A percentile compares a stretch with the other conserved stretches of the same genome.
Conservation (phyloP, 192 early-diverging fungal species). For the Linnemannia schmuckeri region DNA sequence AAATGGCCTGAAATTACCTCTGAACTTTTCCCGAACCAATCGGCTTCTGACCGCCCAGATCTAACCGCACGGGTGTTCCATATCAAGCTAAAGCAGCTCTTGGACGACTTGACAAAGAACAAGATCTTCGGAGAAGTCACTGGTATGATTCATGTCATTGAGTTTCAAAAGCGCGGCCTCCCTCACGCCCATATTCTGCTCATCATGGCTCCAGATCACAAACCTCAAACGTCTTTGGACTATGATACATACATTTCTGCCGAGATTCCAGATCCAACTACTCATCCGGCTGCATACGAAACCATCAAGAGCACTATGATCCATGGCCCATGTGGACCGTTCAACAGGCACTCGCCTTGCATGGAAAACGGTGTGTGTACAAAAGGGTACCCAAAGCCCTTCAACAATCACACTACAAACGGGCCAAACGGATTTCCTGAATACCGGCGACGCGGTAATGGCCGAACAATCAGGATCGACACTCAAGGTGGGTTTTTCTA, state of each 20-base stretch:
- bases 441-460: constrained; percentile 9
- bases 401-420: background rate
- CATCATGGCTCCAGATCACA: no score
- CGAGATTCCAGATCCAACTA: background rate
- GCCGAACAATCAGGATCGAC: background rate
- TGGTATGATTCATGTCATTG: constrained; percentile 25
- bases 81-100: constrained; percentile 29
- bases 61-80: constrained; percentile 23
- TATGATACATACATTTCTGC: constrained; percentile 22
- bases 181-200: constrained; percentile 44
- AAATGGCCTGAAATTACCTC: no score
- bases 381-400: constrained; percentile 17
- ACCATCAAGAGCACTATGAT: constrained; percentile 22
- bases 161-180: constrained; percentile 45
- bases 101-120: constrained; percentile 19
- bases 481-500: background rate
- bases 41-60: constrained; percentile 14
- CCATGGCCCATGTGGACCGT: constrained; percentile 16
- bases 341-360: constrained; percentile 5
- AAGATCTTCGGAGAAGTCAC: constrained; percentile 26
- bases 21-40: no score
- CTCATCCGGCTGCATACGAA: constrained; percentile 13
- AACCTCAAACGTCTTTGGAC: constrained; percentile 4
- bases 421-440: constrained; percentile 27
- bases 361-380: constrained; percentile 13